Evolutionary conservation across 1,284 basidiomycete species (phyloP).

Genomic region (Leccinum pallidistipes): DNA sequence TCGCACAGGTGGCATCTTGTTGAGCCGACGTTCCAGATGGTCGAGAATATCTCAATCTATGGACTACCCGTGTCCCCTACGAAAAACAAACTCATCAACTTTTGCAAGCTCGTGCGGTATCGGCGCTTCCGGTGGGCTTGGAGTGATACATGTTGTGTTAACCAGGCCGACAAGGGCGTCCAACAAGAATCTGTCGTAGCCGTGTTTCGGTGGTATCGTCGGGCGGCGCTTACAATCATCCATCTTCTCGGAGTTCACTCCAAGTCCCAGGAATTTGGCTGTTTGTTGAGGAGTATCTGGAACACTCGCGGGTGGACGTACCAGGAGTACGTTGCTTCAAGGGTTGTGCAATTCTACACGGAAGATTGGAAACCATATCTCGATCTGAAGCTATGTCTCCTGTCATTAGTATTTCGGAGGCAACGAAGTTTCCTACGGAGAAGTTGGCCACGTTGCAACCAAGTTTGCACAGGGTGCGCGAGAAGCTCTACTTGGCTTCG

Average conservation of each 20-base stretch:
- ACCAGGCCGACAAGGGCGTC: background rate
- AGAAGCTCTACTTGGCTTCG: background rate
- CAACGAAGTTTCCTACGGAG: background rate
- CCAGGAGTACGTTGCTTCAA: background rate
- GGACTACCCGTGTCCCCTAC: background rate
- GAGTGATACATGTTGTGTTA: background rate
- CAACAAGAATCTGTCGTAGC: background rate
- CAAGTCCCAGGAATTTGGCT: background rate
- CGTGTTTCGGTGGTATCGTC: background rate
- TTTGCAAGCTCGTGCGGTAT: background rate
- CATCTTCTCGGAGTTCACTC: background rate
- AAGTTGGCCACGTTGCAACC: background rate
- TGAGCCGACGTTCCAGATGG: background rate
- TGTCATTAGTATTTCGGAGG: background rate
- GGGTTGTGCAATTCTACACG: background rate
- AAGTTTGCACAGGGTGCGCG: background rate
- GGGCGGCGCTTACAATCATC: background rate
- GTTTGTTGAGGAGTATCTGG: background rate
- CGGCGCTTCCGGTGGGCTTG: background rate
- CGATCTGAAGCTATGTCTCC: background rate
- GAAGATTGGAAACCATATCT: background rate
- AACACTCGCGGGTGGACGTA: background rate
- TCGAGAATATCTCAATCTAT: background rate
- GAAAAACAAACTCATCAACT: background rate
- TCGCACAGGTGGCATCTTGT: background rate